These are phyloP conservation scores for Nicotiana tabacum DNA, from an alignment of 257 asterid species.

Conservation along the genomic window DNA sequence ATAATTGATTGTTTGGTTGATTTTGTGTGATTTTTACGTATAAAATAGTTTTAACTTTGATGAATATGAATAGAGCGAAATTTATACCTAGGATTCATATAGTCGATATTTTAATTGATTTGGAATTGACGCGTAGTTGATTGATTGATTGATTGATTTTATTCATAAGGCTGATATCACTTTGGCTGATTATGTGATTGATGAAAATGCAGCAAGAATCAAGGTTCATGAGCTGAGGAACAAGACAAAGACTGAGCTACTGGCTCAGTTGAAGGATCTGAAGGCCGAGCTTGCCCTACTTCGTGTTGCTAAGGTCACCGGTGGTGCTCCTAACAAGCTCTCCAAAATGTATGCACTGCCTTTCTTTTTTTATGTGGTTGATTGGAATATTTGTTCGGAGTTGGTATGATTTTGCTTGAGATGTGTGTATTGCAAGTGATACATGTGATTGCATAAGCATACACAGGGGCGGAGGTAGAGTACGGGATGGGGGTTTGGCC, in stretches of 20 bases:
- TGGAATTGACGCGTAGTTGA: not conserved
- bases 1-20: no score
- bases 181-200: not conserved
- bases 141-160: not conserved
- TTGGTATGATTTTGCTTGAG: not conserved
- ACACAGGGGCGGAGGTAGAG: not conserved
- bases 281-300: constrained; percentile 53
- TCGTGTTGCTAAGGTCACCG: constrained; percentile 58
- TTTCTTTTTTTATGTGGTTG: not conserved
- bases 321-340: constrained; percentile 66
- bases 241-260: constrained; percentile 46
- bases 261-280: constrained; percentile 48
- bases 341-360: constrained; percentile 27
- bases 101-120: not conserved
- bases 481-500: no score
- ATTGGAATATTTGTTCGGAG: not conserved
- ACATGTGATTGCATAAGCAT: not conserved
- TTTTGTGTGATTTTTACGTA: no score
- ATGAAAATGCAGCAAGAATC: constrained; percentile 40
- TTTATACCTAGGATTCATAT: not conserved
- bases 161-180: not conserved
- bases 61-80: not conserved
- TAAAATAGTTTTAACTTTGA: not conserved
- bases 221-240: constrained; percentile 64
- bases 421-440: not conserved